Conservation (phyloP, 1,284 basidiomycete genomes). For the Quambalaria eucalypti region DNA sequence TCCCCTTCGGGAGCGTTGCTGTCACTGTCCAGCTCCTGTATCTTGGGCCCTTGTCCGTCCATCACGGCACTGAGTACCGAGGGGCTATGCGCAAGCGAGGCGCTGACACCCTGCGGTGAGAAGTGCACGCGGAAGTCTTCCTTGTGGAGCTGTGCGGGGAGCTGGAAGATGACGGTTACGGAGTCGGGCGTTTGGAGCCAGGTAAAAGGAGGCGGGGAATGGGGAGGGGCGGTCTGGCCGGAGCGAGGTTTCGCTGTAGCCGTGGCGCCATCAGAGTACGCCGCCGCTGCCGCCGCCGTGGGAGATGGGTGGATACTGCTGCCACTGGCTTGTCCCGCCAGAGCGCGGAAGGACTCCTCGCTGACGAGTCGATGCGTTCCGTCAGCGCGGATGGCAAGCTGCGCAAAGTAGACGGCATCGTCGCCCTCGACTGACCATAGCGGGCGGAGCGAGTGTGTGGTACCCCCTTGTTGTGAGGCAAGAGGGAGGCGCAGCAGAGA, state of each 20-base stretch:
- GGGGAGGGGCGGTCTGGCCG: slow-evolving; percentile 4
- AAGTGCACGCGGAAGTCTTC: slow-evolving; percentile 52
- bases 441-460: neutral
- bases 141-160: slow-evolving; percentile 55
- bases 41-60: slow-evolving; percentile 48
- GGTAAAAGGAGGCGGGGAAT: slow-evolving; percentile 60
- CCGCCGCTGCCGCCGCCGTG: neutral
- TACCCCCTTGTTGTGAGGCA: neutral
- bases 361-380: slow-evolving; percentile 2
- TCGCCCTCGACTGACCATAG: slow-evolving; percentile 14
- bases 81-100: slow-evolving; percentile 58
- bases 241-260: neutral
- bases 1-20: no score
- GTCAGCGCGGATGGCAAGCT: slow-evolving; percentile 9
- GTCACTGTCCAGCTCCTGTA: slow-evolving; percentile 60
- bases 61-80: slow-evolving; percentile 21
- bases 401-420: slow-evolving; percentile 15
- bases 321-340: slow-evolving; percentile 46
- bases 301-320: neutral
- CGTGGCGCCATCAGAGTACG: neutral
- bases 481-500: slow-evolving; percentile 8
- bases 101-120: slow-evolving; percentile 58
- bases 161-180: slow-evolving; percentile 69
- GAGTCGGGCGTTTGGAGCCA: slow-evolving; percentile 82
- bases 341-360: slow-evolving; percentile 10